Conservation (phyloP, 495 filamentous ascomycete genomes). For the Cercophora sp. region DNA sequence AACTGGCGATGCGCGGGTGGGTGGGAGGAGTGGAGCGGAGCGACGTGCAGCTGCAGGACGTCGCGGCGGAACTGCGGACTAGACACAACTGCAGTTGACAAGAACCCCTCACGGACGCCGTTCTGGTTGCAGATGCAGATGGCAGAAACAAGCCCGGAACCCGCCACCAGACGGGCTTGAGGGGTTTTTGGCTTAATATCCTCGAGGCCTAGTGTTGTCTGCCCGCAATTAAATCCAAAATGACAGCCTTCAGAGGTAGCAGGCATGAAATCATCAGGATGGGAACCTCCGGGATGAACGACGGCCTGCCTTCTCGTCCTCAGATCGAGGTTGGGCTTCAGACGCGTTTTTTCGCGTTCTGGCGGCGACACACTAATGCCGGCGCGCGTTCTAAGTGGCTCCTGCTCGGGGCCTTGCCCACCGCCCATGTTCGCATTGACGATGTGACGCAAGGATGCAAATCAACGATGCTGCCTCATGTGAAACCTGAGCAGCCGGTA, state of each 20-base stretch:
- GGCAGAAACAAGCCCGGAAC: too few species aligned
- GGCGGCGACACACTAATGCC: conserved; percentile 5
- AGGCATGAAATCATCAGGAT: conserved; percentile 10
- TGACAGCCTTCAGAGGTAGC: neutral
- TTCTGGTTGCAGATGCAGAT: too few species aligned
- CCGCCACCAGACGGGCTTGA: too few species aligned
- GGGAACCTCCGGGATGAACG: neutral
- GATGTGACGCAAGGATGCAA: conserved; percentile 19
- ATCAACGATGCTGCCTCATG: conserved; percentile 2
- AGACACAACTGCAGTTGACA: neutral
- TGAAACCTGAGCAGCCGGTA: neutral
- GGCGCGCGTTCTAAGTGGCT: conserved; percentile 8
- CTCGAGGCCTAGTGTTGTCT: too few species aligned
- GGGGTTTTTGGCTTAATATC: too few species aligned
- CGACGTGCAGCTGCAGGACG: conserved; percentile 18
- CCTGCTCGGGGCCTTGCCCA: neutral
- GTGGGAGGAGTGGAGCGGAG: conserved; percentile 1
- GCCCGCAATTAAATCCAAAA: too few species aligned
- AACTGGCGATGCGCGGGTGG: neutral
- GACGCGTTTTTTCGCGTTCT: conserved; percentile 20
- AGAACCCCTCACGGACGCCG: conserved; percentile 3
- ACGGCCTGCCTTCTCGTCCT: too few species aligned
- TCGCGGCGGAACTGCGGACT: neutral
- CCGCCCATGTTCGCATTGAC: conserved; percentile 15
- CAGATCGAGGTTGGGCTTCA: neutral